Percentiles rank a stretch among this genome's conserved stretches.
phyloP scores from a whole-genome alignment of 352 stramenopile species.

The Phytophthora tubulina region DNA sequence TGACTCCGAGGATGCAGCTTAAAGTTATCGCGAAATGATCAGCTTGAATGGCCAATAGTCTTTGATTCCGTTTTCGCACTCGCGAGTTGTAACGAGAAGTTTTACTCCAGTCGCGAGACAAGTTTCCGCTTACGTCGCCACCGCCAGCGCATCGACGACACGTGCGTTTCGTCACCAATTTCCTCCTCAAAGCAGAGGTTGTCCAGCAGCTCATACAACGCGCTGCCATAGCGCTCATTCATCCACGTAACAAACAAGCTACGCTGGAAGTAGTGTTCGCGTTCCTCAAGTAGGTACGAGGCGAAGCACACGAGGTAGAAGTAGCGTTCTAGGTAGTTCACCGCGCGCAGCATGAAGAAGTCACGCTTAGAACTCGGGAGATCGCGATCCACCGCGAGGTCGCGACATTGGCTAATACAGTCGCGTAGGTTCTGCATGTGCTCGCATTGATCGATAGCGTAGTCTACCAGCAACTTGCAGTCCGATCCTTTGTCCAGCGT shows the following conservation, averaged over 20 bases:
- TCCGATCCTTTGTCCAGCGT: conserved; percentile 78
- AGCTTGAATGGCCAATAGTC: conserved; percentile 6
- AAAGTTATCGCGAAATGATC: background rate
- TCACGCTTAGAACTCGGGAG: conserved; percentile 75
- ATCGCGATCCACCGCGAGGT: conserved; percentile 79
- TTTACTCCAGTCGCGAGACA: conserved; percentile 79
- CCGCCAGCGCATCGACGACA: conserved; percentile 90
- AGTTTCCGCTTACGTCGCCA: conserved; percentile 90
- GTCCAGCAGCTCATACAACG: conserved; percentile 87
- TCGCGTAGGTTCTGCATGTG: conserved; percentile 89
- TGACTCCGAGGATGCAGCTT: background rate
- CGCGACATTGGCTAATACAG: conserved; percentile 82
- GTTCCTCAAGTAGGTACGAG: conserved; percentile 86
- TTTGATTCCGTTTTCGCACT: conserved; percentile 6
- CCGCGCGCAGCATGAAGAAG: conserved; percentile 83
- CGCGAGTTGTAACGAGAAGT: background rate
- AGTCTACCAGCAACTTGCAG: conserved; percentile 75
- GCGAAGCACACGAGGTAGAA: conserved; percentile 93
- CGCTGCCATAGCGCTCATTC: conserved; percentile 82
- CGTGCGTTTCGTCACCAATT: conserved; percentile 75
- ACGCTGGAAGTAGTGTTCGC: conserved; percentile 56
- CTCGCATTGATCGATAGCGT: conserved; percentile 80
- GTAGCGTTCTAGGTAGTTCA: conserved; percentile 92
- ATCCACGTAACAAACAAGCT: conserved; percentile 87
- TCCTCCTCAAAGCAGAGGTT: conserved; percentile 90